Evolutionary conservation across 306 rosid genomes (phyloP).

Genomic region (Prunus padus): DNA sequence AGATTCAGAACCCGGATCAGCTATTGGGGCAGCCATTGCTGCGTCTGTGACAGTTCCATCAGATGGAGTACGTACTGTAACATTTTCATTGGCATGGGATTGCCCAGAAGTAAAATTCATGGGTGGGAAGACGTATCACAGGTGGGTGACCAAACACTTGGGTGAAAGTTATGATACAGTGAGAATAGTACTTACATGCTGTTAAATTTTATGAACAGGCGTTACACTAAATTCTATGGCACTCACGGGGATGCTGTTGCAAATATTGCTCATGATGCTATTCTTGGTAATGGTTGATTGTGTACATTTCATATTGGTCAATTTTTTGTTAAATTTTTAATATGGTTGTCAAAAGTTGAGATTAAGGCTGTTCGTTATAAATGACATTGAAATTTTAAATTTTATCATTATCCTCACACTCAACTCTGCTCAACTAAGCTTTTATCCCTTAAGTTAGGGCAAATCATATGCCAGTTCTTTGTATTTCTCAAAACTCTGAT

Average conservation of each 20-base stretch:
- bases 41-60: constrained; percentile 79
- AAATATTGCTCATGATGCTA: constrained; percentile 83
- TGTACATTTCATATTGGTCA: neutral
- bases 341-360: constrained; percentile 9
- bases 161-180: constrained; percentile 17
- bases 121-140: constrained; percentile 62
- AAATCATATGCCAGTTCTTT: neutral
- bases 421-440: neutral
- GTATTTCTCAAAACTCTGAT: neutral
- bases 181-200: constrained; percentile 21
- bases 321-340: neutral
- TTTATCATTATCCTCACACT: neutral
- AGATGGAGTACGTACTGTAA: constrained; percentile 55
- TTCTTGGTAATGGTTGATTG: constrained; percentile 54
- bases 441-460: neutral
- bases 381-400: neutral
- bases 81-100: constrained; percentile 95
- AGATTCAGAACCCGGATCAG: constrained; percentile 79
- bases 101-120: constrained; percentile 79
- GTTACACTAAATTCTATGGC: constrained; percentile 88
- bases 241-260: constrained; percentile 77
- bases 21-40: constrained; percentile 95
- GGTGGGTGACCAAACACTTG: constrained; percentile 50
- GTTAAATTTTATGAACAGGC: constrained; percentile 56
- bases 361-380: constrained; percentile 1